phyloP scores from a whole-genome alignment of 176 grass and related monocot species.

The Phragmites australis region DNA sequence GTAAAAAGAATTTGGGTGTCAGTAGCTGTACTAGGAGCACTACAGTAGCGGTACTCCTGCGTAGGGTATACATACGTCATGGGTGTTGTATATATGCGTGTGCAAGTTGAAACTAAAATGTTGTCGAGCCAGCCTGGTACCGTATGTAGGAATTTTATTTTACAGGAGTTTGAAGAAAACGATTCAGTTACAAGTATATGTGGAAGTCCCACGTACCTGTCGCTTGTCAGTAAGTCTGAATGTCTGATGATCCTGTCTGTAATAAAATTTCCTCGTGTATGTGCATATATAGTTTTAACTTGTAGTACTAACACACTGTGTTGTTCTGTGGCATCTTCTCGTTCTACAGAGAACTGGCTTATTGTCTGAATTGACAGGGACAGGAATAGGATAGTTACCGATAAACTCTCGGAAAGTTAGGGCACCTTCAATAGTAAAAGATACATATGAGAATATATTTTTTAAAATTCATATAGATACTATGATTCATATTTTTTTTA shows the following conservation, averaged over 20 bases:
- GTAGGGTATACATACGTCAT: background rate
- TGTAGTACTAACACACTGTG: background rate
- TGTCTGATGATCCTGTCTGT: constrained; percentile 9
- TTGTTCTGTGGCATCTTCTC: constrained; percentile 26
- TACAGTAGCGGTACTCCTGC: background rate
- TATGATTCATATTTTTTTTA: too few species aligned
- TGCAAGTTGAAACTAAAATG: background rate
- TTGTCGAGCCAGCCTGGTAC: background rate
- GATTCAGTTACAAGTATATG: background rate
- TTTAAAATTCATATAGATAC: too few species aligned
- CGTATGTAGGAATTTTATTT: background rate
- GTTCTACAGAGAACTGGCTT: constrained; percentile 9
- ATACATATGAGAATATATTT: too few species aligned
- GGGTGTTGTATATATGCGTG: background rate
- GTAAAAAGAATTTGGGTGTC: background rate
- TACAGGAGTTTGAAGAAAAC: background rate
- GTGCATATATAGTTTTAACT: background rate
- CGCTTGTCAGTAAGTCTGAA: constrained; percentile 1
- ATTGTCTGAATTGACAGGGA: constrained; percentile 35
- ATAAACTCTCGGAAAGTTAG: constrained; percentile 24
- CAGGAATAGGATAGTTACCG: background rate
- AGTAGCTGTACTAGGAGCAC: background rate
- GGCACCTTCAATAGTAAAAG: too few species aligned
- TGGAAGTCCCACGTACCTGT: constrained; percentile 9
- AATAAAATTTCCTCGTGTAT: background rate